Conservation (phyloP, 169 alveolate species). For the Ichthyophthirius multifiliis region DNA sequence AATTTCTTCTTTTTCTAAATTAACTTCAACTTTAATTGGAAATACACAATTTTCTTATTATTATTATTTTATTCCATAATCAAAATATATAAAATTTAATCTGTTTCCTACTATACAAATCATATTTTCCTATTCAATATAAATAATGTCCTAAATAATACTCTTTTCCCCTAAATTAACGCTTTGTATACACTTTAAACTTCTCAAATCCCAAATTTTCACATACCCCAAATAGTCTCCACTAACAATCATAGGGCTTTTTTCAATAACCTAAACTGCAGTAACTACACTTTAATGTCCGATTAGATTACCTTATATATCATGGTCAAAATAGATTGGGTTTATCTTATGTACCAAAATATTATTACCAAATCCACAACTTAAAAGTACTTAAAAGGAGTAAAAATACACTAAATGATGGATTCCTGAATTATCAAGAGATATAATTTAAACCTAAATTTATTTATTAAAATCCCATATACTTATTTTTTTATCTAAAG, state of each 20-base stretch:
- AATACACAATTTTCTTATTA: background rate
- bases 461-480: background rate
- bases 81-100: slow-evolving; percentile 6
- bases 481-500: slow-evolving; percentile 7
- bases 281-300: slow-evolving; percentile 10
- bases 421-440: background rate
- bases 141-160: background rate
- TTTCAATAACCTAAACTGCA: background rate
- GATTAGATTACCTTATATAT: background rate
- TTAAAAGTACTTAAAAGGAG: background rate
- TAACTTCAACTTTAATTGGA: slow-evolving; percentile 5
- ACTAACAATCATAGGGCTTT: background rate
- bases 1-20: background rate
- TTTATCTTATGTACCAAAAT: background rate
- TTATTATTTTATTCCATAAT: background rate
- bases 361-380: background rate
- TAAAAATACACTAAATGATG: slow-evolving; percentile 1
- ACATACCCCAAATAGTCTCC: slow-evolving; percentile 6
- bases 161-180: background rate
- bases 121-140: background rate
- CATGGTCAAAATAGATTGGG: background rate
- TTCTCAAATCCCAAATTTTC: slow-evolving; percentile 11
- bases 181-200: slow-evolving; percentile 3
- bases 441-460: background rate
- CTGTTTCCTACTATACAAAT: background rate